phyloP scores from a whole-genome alignment of 495 filamentous ascomycete genomes.

The Penicillium mononematosum region DNA sequence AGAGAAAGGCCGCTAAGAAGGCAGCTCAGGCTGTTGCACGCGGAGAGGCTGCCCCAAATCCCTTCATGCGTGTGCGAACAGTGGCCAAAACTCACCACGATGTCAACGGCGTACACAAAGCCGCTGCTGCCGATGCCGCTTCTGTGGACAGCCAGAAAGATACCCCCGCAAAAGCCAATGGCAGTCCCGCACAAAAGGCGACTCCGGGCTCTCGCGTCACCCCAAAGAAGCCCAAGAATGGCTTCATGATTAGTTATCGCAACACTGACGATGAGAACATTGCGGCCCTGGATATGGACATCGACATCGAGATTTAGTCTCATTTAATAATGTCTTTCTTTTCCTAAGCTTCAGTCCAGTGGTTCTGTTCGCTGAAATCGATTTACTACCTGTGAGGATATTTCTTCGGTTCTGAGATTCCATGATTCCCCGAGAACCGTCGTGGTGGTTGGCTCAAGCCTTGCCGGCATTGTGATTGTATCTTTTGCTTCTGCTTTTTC shows the following conservation, averaged over 20 bases:
- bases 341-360: neutral
- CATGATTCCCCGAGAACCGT: neutral
- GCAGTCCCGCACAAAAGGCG: constrained; percentile 23
- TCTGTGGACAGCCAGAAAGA: constrained; percentile 49
- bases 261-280: constrained; percentile 85
- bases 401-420: neutral
- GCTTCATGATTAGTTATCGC: constrained; percentile 65
- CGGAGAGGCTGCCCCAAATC: constrained; percentile 52
- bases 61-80: constrained; percentile 62
- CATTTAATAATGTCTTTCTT: neutral
- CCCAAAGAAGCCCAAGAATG: constrained; percentile 57
- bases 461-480: constrained; percentile 3
- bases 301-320: constrained; percentile 71
- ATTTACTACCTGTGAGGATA: neutral
- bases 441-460: neutral
- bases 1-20: constrained; percentile 64
- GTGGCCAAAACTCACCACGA: constrained; percentile 62
- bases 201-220: constrained; percentile 37
- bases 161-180: constrained; percentile 42
- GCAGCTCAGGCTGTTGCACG: constrained; percentile 55
- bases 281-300: constrained; percentile 74
- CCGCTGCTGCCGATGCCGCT: constrained; percentile 33
- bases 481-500: constrained; percentile 4
- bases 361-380: neutral
- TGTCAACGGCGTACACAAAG: constrained; percentile 34